Evolutionary conservation across 192 early-diverging fungal genomes (phyloP), one percentile per base, ranked within the genome.

Genomic region (Ambispora gerdemannii): DNA sequence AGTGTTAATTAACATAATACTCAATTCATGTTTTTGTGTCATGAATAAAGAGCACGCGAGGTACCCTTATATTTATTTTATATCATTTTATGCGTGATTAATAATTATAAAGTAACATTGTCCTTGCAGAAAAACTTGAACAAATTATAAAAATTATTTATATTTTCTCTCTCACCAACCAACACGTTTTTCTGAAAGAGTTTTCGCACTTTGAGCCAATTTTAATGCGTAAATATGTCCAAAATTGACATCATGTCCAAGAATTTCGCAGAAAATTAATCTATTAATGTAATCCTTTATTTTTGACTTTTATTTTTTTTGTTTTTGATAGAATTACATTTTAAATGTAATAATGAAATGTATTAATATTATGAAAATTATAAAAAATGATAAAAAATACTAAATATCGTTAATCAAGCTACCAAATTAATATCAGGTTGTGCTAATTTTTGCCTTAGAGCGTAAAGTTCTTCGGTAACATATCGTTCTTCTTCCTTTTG

Each of bases 1-100:
- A 4, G 84, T 85, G 67, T 85, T 85, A 17, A 83, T 74, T 17
- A 85, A 56, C 84, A 85, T 83, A 33, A 85, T 83, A 53, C 78
- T 78, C 11, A 83, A 63, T 64, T 83, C 78, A 72, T 78, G 77
- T 22, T 78, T 76, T 50, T 85, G 72, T 19, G 78, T 66, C 3
- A 85, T 69, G 10, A 85, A 74, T 20, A 85, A 55, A 36, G 76
- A 76, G 53, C 80, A 83, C 3, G 80, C 74, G 32, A 85, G 56
- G 47, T 85, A 85, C 13, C 84, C 83, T 84, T 20, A 35, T 64
- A 20, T 64, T 32, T 50, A 51, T 62, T 63, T 71, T 28, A 15
- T 52, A 62, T n/a, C 13, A 34, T 55, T 27, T 27, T 20, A 34
- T 28, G 34, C 4, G 11, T 1, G 51, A 32, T 72, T 8, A 52